Conservation (phyloP, 768 basidiomycete genomes). For the Rhizopogon salebrosus region DNA sequence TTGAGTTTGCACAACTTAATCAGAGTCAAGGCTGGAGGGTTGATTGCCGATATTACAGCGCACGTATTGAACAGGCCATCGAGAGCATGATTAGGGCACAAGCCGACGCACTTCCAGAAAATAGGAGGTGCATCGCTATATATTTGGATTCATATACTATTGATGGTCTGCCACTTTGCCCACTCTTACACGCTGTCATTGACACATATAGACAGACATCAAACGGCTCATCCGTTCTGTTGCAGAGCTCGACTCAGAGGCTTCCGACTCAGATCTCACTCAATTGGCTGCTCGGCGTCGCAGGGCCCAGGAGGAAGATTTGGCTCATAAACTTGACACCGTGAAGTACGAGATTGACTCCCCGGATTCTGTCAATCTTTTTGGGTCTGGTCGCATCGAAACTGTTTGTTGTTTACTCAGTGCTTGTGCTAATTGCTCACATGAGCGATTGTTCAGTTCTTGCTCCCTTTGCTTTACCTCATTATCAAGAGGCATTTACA, state of each 20-base stretch:
- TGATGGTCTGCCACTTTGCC: not conserved
- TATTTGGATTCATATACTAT: slow-evolving; percentile 16
- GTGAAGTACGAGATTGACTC: slow-evolving; percentile 29
- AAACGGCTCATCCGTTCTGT: not conserved
- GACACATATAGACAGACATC: not conserved
- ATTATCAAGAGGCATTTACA: slow-evolving; percentile 29
- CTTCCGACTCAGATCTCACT: slow-evolving; percentile 17
- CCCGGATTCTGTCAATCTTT: slow-evolving; percentile 22
- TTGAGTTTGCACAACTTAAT: slow-evolving; percentile 16
- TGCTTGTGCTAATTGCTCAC: not conserved
- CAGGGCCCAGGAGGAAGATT: slow-evolving; percentile 21
- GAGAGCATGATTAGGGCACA: slow-evolving; percentile 18
- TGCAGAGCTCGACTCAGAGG: slow-evolving; percentile 12
- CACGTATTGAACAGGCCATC: slow-evolving; percentile 12
- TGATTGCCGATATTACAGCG: slow-evolving; percentile 4
- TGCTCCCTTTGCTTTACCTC: slow-evolving; percentile 32
- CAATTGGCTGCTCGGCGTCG: not conserved
- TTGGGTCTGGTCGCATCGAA: slow-evolving; percentile 30
- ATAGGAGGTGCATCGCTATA: slow-evolving; percentile 16
- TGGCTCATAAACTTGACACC: slow-evolving; percentile 18
- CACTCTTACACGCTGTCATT: no score
- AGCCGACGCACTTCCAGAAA: slow-evolving; percentile 10
- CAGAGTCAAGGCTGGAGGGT: not conserved
- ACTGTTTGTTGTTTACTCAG: slow-evolving; percentile 14
- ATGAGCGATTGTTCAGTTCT: slow-evolving; percentile 17